phyloP scores from a whole-genome alignment of 2,329 filamentous ascomycete genomes.

The Calonectria naviculata region DNA sequence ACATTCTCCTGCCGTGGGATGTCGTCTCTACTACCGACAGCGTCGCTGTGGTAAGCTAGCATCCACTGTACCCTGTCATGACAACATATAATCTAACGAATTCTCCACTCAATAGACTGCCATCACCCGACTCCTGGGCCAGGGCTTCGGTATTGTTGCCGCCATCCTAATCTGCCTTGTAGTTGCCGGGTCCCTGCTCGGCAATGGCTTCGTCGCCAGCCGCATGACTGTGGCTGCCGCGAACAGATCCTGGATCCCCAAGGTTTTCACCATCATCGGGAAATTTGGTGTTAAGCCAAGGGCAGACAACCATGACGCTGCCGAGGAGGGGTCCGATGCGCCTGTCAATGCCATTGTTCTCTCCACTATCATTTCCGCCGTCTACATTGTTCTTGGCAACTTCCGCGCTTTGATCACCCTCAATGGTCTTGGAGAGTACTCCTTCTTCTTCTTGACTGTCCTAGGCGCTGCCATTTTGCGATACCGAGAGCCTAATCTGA shows the following conservation, averaged over 20 bases:
- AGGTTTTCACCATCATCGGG: slow-evolving; percentile 57
- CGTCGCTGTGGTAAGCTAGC: slow-evolving; percentile 66
- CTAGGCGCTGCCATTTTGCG: slow-evolving; percentile 68
- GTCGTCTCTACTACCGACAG: slow-evolving; percentile 69
- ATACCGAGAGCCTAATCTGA: slow-evolving; percentile 64
- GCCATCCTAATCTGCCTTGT: slow-evolving; percentile 69
- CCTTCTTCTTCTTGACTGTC: slow-evolving; percentile 73
- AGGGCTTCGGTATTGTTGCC: slow-evolving; percentile 62
- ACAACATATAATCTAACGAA: neutral
- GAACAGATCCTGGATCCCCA: slow-evolving; percentile 62
- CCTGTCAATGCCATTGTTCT: slow-evolving; percentile 66
- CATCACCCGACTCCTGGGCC: slow-evolving; percentile 65
- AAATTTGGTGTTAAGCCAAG: slow-evolving; percentile 45
- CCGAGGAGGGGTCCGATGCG: slow-evolving; percentile 54
- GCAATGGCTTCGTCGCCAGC: slow-evolving; percentile 71
- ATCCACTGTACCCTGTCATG: too few relatives aligned
- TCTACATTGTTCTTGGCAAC: slow-evolving; percentile 70
- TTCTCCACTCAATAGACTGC: slow-evolving; percentile 55
- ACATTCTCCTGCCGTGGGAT: slow-evolving; percentile 70
- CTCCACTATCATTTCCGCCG: slow-evolving; percentile 58
- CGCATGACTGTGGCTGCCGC: slow-evolving; percentile 71
- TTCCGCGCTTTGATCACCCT: slow-evolving; percentile 72
- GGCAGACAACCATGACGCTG: neutral
- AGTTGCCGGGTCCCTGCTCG: slow-evolving; percentile 70
- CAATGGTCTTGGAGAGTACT: slow-evolving; percentile 69